phyloP scores from a whole-genome alignment of 1,139 yeast species.

The Candida glucosophila region DNA sequence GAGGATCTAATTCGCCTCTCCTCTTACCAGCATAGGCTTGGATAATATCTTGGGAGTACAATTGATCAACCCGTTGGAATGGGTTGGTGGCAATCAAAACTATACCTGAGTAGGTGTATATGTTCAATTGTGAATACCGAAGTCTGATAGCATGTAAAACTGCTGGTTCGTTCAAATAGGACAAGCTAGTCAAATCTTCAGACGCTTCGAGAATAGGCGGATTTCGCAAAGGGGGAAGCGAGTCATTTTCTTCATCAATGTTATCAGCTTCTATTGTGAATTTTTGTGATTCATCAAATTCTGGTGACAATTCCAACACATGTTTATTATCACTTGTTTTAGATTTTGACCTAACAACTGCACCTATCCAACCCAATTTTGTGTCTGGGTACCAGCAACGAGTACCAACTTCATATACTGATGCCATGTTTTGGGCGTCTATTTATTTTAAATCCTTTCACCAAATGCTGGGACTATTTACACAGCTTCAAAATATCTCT shows the following conservation, averaged over 20 bases:
- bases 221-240: slow-evolving; percentile 76
- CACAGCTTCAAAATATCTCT: too few relatives aligned
- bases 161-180: slow-evolving; percentile 93
- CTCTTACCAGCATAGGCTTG: slow-evolving; percentile 90
- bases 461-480: too few relatives aligned
- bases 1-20: slow-evolving; percentile 94
- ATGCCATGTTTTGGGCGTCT: slow-evolving; percentile 19
- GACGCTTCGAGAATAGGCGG: slow-evolving; percentile 93
- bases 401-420: slow-evolving; percentile 19
- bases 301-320: slow-evolving; percentile 52
- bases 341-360: slow-evolving; percentile 54
- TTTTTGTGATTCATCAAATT: slow-evolving; percentile 41
- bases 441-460: too few relatives aligned
- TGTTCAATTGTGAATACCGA: slow-evolving; percentile 80
- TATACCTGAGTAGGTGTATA: slow-evolving; percentile 94
- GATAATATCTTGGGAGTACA: slow-evolving; percentile 85
- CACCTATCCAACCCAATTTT: slow-evolving; percentile 86
- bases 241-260: slow-evolving; percentile 41
- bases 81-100: slow-evolving; percentile 96
- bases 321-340: slow-evolving; percentile 44
- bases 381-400: slow-evolving; percentile 97
- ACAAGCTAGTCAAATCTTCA: slow-evolving; percentile 86
- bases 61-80: slow-evolving; percentile 82
- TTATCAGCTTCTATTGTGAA: slow-evolving; percentile 49
- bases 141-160: slow-evolving; percentile 89